Conservation (phyloP, 768 basidiomycete species). For the Suillus spraguei region DNA sequence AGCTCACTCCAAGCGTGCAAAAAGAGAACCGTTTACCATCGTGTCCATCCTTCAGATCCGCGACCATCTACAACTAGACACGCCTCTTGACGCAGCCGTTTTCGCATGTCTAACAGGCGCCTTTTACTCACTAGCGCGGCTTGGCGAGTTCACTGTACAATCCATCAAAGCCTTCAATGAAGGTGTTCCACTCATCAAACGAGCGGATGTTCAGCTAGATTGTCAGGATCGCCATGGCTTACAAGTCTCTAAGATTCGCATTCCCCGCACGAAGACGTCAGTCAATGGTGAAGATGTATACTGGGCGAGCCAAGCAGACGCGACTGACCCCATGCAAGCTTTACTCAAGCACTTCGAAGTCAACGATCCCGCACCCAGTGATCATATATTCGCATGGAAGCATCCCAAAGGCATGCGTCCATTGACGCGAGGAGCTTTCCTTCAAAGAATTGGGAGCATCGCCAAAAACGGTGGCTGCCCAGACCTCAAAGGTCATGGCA, state of each 20-base stretch:
- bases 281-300: background rate
- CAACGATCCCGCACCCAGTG: background rate
- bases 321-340: background rate
- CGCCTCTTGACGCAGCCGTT: no score
- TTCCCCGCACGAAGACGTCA: background rate
- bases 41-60: no score
- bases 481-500: constrained; percentile 27
- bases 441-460: constrained; percentile 19
- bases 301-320: background rate
- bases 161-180: background rate
- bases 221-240: background rate
- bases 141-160: no score
- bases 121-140: no score
- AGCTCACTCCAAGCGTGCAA: no score
- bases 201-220: background rate
- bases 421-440: constrained; percentile 29
- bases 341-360: background rate
- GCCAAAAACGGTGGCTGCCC: constrained; percentile 9
- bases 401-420: constrained; percentile 18
- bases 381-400: constrained; percentile 34
- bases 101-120: no score
- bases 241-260: background rate
- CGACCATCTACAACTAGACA: no score
- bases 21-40: no score
- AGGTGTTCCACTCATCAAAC: background rate